Conservation (phyloP, 129 eudicot species). For the Daucus carota region DH1_v3.0 NC_030384.2:36452001-36452500, state of each 20-base stretch:
- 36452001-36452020: conserved; percentile 56
- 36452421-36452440: conserved; percentile 1
- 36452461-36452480: too few species aligned
- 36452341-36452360: not conserved
- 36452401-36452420: conserved; percentile 7
- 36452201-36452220: conserved; percentile 21
- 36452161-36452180: conserved; percentile 17
- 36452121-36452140: not conserved
- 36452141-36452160: conserved; percentile 1
- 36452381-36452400: not conserved
- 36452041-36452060: not conserved
- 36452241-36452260: conserved; percentile 32
- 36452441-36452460: not conserved
- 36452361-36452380: conserved; percentile 3
- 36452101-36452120: not conserved
- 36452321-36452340: too few species aligned
- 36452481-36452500: too few species aligned
- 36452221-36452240: conserved; percentile 44
- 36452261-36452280: conserved; percentile 32
- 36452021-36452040: conserved; percentile 75
- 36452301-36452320: not conserved
- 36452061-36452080: not conserved
- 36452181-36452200: conserved; percentile 23
- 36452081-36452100: not conserved
- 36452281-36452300: not conserved